These are phyloP conservation scores for Penicillium paxilli DNA, from an alignment of 495 filamentous ascomycete genomes.

Conservation along the genomic window DNA sequence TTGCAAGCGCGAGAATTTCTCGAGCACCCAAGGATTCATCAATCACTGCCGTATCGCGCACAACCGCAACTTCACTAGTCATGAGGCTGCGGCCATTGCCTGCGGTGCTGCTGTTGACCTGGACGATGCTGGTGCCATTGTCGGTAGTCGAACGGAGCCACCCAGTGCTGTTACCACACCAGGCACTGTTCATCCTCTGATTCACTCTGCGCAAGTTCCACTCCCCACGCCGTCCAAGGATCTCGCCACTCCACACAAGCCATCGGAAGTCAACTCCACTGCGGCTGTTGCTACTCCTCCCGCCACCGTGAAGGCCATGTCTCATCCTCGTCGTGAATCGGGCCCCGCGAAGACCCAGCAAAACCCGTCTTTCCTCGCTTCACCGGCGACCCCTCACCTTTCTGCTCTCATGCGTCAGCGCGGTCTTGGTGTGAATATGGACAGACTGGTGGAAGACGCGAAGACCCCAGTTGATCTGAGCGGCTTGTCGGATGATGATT, in stretches of 20 bases:
- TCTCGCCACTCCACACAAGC: slow-evolving; percentile 32
- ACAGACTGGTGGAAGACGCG: slow-evolving; percentile 44
- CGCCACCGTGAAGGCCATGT: slow-evolving; percentile 10
- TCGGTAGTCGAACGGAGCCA: slow-evolving; percentile 50
- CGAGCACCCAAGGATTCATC: slow-evolving; percentile 94
- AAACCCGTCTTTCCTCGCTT: slow-evolving; percentile 43
- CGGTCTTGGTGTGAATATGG: slow-evolving; percentile 64
- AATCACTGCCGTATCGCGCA: slow-evolving; percentile 98
- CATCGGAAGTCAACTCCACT: slow-evolving; percentile 10
- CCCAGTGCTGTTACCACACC: slow-evolving; percentile 28
- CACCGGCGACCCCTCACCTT: slow-evolving; percentile 72
- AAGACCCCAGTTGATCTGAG: slow-evolving; percentile 20
- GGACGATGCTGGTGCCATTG: slow-evolving; percentile 57
- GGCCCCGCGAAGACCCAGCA: slow-evolving; percentile 12
- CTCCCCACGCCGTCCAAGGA: slow-evolving; percentile 48
- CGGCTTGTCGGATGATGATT: slow-evolving; percentile 55
- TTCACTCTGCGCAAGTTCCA: slow-evolving; percentile 58
- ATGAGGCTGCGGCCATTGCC: slow-evolving; percentile 89
- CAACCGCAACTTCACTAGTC: slow-evolving; percentile 84
- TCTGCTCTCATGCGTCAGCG: slow-evolving; percentile 66
- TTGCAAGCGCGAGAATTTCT: slow-evolving; percentile 86
- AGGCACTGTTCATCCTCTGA: slow-evolving; percentile 69
- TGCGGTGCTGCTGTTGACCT: slow-evolving; percentile 80
- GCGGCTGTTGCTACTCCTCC: slow-evolving; percentile 35
- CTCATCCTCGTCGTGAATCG: slow-evolving; percentile 11